Conservation (phyloP, 2,329 filamentous ascomycete species). For the Cytospora piceae region DNA sequence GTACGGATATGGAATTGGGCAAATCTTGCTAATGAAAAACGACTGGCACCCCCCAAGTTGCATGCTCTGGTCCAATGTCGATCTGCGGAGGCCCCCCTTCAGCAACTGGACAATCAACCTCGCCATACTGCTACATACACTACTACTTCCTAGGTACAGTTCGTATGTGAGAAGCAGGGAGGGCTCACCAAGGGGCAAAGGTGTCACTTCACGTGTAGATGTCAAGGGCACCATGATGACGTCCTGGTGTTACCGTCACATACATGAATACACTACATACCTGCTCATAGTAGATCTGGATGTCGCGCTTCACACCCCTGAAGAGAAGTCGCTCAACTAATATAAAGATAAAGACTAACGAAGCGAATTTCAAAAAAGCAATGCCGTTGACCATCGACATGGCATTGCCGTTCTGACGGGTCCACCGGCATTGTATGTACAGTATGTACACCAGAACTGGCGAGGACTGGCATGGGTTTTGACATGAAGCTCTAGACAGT, state of each 20-base stretch:
- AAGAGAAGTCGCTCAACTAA: neutral
- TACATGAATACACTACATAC: neutral
- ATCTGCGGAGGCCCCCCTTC: neutral
- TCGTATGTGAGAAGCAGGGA: neutral
- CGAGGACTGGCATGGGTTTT: no score
- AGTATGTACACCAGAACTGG: no score
- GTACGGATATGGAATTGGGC: neutral
- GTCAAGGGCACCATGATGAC: slow-evolving; percentile 3
- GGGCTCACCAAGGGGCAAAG: neutral
- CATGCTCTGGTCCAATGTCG: neutral
- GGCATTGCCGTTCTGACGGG: no score
- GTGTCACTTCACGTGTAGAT: neutral
- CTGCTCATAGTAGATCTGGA: neutral
- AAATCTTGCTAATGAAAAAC: neutral
- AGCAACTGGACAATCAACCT: neutral
- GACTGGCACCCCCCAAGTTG: no score
- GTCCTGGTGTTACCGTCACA: neutral
- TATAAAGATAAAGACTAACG: neutral
- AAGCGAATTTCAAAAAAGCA: neutral
- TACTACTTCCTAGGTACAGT: neutral
- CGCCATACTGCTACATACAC: neutral
- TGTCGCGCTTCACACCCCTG: neutral
- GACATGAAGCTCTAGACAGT: no score
- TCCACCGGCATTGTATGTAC: no score
- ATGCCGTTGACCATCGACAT: neutral